Evolutionary conservation across 345 rosid genomes (phyloP), one percentile per base, ranked within the genome.

Genomic region (Euphorbia peplus): DNA sequence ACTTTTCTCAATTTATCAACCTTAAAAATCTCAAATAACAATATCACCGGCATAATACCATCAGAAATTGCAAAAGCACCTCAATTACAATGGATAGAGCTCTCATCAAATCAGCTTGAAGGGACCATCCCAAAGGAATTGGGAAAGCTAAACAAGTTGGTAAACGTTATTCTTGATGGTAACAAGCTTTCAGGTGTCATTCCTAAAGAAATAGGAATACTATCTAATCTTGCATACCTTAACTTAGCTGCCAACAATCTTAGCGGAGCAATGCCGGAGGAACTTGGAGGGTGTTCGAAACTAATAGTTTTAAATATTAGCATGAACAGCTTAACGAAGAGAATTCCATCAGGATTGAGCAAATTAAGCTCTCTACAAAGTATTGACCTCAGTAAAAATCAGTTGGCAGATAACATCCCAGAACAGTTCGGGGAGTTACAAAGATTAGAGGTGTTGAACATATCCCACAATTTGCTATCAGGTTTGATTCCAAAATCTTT

Each of bases 171-270:
- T 8, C 52, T 71, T 51, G 64, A 41, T 21, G 13, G 10, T 25
- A 71, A 71, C 68, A 35, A 25, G 8, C 67, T 80, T 50, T 73
- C 75, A 0, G 72, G 77, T 2, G 24, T 30, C 14, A 64, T 80
- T 52, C 76, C 84, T 48, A 50, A 21, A 14, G 76, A 65, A 30
- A 16, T 77, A 5, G 75, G 79, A 19, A 59, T 28, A 35, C 48
- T 77, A 39, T 55, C 74, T 10, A 62, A 51, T 19, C 64, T 80
- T 28, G 51, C 64, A 21, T 29, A 63, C 48, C 79, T 80, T n/a
- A 62, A 80, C 35, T 53, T 77, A 16, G 71, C 62, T 11, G 35
- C 42, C 56, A 77, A 80, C 72, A 60, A 54, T 50, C 65, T 80
- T 0, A 64, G 63, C 3, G 79, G 84, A 14, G 7, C 71, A 48